Evolutionary conservation across 2,329 filamentous ascomycete species (phyloP), one percentile per base, ranked within the genome.

Genomic region (Colletotrichum siamense): DNA sequence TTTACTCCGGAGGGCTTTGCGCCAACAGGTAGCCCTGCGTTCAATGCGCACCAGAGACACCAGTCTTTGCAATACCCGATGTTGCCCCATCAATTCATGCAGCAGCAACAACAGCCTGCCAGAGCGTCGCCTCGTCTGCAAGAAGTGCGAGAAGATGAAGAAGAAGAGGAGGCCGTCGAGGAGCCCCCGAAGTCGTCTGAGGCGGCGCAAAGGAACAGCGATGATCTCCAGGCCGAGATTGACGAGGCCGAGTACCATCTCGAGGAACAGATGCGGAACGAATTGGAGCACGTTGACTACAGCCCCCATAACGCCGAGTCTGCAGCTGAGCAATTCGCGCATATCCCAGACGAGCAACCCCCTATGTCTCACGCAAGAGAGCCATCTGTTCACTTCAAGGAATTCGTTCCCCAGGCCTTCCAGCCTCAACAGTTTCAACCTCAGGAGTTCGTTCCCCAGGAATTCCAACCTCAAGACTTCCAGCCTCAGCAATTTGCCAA

Each of bases 171-270:
- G 75, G 83, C 84, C 1, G 80, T 82, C 30, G 85, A 81, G 83
- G 91, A 87, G 73, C 88, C 87, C 12, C 91, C 89, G 2, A 90
- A 89, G 80, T 90, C 89, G 0, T 88, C 90, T 0, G 89, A 92
- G 79, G 86, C 89, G 12, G 72, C 79, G 13, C 84, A 85, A 63
- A 86, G 86, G 62, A 77, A 77, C 74, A 84, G 86, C 63, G 94
- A 96, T 79, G 96, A 96, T 79, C 89, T 98, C 28, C 95, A 98
- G 82, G 94, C 93, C 77, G 95, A 97, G 79, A 94, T 98, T 72
- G 94, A 97, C 66, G 94, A 96, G 81, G 94, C 95, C 6, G 95
- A 98, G 80, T 96, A 97, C 81, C 95, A 96, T 80, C 85, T 97
- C 77, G 95, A 96, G 82, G 92, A 96, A 82, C 93, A 95, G 77